Base-by-base conservation (phyloP, 768 basidiomycete genomes). In the Termitomyces heimii region DNA sequence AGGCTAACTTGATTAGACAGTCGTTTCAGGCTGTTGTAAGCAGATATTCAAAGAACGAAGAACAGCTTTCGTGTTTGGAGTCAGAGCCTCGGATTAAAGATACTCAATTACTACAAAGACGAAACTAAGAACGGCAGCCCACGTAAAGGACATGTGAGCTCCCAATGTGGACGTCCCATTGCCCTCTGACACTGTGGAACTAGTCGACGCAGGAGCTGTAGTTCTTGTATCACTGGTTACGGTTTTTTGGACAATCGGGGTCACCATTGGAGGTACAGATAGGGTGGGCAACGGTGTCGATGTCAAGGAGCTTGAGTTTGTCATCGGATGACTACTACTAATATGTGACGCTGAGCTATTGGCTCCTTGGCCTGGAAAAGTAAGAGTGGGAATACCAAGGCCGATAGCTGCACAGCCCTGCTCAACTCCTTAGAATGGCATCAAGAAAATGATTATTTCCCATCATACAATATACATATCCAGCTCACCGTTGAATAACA, bases 401-500 rank as follows among this genome's bases (percentile, higher is more conserved):
- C 50, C 50, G 4, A 12, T 2, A 1, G 1, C 9, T 18, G 34
- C 2, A 50, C 49, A 50, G 1, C 9, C 3, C 26, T 26, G 16
- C 24, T 37, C 24, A 10, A 50, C 16, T 37, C 18, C 35, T 50
- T 35, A 9, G 16, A 26, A 37, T 5, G 37, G 4, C n/a, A n/a
- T n/a, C n/a, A 26, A 37, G 5, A 7, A 4, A n/a, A 37, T 37
- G 16, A 18, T 22, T 2, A 18, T 49, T 4, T 4, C n/a, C 18
- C 6, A 26, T 20, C 35, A 24, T 18, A 16, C 5, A 8, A 43
- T 29, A 31, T 10, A 34, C 14, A 3, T 53, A 4, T 22, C 1
- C 28, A 51, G 13, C 60, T 39, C 37, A 68, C 67, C 52, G 31
- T 67, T 61, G 26, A 69, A 56, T 20, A 60, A 64, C 52, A 51